These are phyloP conservation scores for Aspergillus haitiensis DNA, from an alignment of 495 filamentous ascomycete species.

Conservation along the genomic window DNA sequence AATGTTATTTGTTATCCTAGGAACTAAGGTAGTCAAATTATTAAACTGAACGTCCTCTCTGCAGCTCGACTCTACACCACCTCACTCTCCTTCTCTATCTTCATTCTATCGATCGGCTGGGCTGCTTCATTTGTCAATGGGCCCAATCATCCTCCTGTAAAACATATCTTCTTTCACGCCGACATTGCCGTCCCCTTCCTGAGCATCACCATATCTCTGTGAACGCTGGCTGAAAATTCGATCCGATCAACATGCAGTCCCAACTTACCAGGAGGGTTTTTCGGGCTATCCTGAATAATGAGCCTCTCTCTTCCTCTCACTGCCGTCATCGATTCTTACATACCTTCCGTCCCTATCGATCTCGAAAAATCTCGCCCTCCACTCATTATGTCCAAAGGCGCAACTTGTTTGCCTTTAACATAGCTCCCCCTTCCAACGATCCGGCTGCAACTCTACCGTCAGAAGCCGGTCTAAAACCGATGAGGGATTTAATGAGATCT, in stretches of 20 bases:
- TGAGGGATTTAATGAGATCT: constrained; percentile 45
- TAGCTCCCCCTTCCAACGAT: constrained; percentile 18
- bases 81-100: no score
- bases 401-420: constrained; percentile 39
- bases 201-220: not conserved
- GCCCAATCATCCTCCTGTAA: not conserved
- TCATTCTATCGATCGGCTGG: no score
- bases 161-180: no score
- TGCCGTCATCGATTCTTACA: constrained; percentile 41
- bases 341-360: constrained; percentile 31
- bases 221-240: not conserved
- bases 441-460: constrained; percentile 35
- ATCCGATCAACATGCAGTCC: constrained; percentile 67
- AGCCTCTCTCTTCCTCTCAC: constrained; percentile 53
- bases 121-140: not conserved
- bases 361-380: constrained; percentile 24
- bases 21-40: no score
- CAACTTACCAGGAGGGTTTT: constrained; percentile 76
- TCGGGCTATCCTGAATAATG: constrained; percentile 64
- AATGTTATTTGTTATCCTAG: not conserved
- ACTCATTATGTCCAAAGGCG: constrained; percentile 33
- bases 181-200: not conserved
- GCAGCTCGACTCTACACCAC: not conserved
- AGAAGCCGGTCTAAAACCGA: constrained; percentile 44
- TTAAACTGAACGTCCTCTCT: no score